These are phyloP conservation scores for Arachis stenosperma DNA, from an alignment of 306 rosid genomes.

Conservation along the genomic window DNA sequence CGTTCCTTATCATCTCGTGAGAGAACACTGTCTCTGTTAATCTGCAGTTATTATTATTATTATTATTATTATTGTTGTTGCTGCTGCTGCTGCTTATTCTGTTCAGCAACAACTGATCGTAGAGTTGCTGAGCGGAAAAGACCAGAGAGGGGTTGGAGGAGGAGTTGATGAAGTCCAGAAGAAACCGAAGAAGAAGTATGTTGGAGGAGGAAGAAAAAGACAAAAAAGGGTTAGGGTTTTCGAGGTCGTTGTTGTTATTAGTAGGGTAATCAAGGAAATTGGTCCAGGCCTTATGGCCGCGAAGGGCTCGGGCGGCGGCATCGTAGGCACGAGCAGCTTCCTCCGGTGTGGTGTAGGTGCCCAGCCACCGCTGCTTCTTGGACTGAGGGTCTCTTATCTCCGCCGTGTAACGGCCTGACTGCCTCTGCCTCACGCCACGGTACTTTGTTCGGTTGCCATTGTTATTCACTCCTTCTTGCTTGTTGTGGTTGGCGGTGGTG, in stretches of 20 bases:
- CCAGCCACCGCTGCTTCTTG: conserved; percentile 89
- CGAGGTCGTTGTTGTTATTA: neutral
- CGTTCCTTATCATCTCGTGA: too few relatives aligned
- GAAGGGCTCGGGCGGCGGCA: conserved; percentile 88
- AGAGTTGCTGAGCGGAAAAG: neutral
- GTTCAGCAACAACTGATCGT: neutral
- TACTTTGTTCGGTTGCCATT: conserved; percentile 42
- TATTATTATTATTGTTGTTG: too few relatives aligned
- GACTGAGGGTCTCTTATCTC: conserved; percentile 89
- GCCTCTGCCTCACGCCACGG: conserved; percentile 90
- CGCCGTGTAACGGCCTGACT: conserved; percentile 94
- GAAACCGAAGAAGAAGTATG: neutral
- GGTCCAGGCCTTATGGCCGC: conserved; percentile 83
- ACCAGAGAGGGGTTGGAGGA: neutral
- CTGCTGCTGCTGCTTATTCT: neutral
- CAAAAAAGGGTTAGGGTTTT: neutral
- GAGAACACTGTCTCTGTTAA: too few relatives aligned
- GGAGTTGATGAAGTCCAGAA: neutral
- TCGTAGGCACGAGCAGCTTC: conserved; percentile 94
- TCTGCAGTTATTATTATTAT: too few relatives aligned
- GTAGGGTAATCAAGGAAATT: conserved; percentile 62
- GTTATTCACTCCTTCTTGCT: too few relatives aligned
- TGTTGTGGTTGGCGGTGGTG: neutral
- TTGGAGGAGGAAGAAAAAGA: neutral
- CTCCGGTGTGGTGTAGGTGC: conserved; percentile 90